These are phyloP conservation scores for Chimonanthus praecox DNA, from an alignment of 164 flowering plant genomes.

Conservation along the genomic window DNA sequence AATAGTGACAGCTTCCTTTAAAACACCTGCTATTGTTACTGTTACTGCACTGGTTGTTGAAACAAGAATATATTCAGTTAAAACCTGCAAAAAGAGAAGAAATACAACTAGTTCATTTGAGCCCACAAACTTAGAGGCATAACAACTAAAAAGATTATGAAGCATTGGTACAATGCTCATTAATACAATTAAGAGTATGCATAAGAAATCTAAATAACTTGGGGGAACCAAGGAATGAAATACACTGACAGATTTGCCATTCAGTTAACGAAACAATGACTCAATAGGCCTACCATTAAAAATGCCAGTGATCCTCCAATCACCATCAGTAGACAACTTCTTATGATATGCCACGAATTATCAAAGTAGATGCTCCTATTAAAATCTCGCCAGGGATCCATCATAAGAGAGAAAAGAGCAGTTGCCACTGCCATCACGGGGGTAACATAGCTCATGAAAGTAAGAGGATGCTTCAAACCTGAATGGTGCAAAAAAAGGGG, in stretches of 20 bases:
- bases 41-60: slow-evolving; percentile 98
- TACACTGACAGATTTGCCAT: background rate
- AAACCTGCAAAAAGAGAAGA: slow-evolving; percentile 57
- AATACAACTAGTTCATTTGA: background rate
- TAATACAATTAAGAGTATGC: too few relatives aligned
- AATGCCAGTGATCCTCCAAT: slow-evolving; percentile 93
- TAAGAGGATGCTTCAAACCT: slow-evolving; percentile 90
- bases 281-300: slow-evolving; percentile 58
- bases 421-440: slow-evolving; percentile 92
- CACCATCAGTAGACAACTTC: slow-evolving; percentile 83
- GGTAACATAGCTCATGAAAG: slow-evolving; percentile 91
- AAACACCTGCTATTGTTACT: slow-evolving; percentile 95
- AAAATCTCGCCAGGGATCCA: slow-evolving; percentile 93
- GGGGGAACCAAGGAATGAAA: background rate
- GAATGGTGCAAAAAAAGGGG: slow-evolving; percentile 18
- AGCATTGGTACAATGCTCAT: too few relatives aligned
- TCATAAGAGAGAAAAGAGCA: slow-evolving; percentile 61
- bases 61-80: slow-evolving; percentile 84
- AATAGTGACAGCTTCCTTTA: slow-evolving; percentile 96
- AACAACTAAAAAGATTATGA: too few relatives aligned
- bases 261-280: background rate
- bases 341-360: slow-evolving; percentile 59
- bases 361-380: slow-evolving; percentile 53
- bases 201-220: too few relatives aligned
- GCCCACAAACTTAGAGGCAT: background rate